Evolutionary conservation across 2,329 filamentous ascomycete genomes (phyloP).

Genomic region (Waltergamsia citrina): DNA sequence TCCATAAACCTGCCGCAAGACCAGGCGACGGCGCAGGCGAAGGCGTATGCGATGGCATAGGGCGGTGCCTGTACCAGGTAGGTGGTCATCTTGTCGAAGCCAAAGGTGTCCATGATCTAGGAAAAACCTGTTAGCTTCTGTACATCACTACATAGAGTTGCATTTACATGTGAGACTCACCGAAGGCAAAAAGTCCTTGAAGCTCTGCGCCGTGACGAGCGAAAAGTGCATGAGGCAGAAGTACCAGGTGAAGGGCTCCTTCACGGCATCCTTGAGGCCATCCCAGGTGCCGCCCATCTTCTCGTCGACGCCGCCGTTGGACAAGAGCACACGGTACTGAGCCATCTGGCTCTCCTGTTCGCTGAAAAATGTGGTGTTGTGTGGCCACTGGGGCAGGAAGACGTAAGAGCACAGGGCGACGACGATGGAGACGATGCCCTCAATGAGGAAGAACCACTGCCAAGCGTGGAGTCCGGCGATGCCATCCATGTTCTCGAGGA

Average conservation of each 20-base stretch:
- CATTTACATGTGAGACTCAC: too few species aligned
- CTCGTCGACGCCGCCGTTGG: conserved; percentile 23
- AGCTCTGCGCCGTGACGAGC: conserved; percentile 29
- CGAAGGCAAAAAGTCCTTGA: conserved; percentile 31
- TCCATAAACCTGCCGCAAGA: conserved; percentile 22
- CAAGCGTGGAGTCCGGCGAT: conserved; percentile 25
- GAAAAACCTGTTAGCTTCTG: background rate
- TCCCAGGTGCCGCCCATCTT: conserved; percentile 23
- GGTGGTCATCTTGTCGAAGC: conserved; percentile 16
- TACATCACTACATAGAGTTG: too few species aligned
- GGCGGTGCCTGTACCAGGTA: conserved; percentile 29
- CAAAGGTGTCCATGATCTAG: conserved; percentile 16
- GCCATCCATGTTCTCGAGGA: conserved; percentile 31
- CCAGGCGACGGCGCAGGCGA: conserved; percentile 22
- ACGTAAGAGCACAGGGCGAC: background rate
- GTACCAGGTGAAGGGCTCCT: conserved; percentile 27
- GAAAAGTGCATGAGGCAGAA: conserved; percentile 30
- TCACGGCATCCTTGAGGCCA: conserved; percentile 19
- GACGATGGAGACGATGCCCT: conserved; percentile 19
- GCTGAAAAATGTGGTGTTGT: background rate
- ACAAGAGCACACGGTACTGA: conserved; percentile 14
- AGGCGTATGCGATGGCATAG: conserved; percentile 27
- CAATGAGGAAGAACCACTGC: conserved; percentile 37
- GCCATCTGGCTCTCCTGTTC: conserved; percentile 8
- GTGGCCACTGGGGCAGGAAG: conserved; percentile 1